Percentiles rank a stretch among this genome's conserved stretches.
Conservation (phyloP, 1,139 yeast genomes). For the Kurtzmaniella quercitrusa region DNA sequence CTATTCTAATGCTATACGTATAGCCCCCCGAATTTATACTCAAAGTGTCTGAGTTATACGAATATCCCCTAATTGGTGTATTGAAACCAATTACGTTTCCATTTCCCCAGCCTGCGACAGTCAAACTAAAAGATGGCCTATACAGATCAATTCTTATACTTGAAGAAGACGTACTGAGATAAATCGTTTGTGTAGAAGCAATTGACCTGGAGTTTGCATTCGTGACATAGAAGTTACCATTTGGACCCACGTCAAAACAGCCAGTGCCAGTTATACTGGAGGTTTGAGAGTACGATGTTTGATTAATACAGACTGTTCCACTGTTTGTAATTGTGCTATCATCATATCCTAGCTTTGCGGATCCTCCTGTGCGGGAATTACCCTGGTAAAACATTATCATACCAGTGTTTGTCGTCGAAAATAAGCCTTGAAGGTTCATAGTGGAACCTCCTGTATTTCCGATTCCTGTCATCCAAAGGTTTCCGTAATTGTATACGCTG, state of each 20-base stretch:
- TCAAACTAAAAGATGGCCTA: conserved; percentile 10
- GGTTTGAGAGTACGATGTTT: conserved; percentile 13
- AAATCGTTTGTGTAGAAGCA: conserved; percentile 10
- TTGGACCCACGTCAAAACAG: conserved; percentile 15
- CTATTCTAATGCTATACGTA: conserved; percentile 1
- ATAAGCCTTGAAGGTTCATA: conserved; percentile 10
- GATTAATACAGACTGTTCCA: conserved; percentile 16
- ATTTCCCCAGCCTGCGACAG: conserved; percentile 7
- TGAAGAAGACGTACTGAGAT: conserved; percentile 9
- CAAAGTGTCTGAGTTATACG: conserved; percentile 2
- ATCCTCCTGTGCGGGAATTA: conserved; percentile 6
- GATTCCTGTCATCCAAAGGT: conserved; percentile 12
- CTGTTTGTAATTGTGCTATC: conserved; percentile 5
- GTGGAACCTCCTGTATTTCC: conserved; percentile 13
- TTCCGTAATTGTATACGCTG: conserved; percentile 11
- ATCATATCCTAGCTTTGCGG: conserved; percentile 6
- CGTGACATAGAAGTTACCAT: conserved; percentile 12
- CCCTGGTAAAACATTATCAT: conserved; percentile 11
- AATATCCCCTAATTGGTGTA: background rate
- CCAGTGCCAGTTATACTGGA: conserved; percentile 14
- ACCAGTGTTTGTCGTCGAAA: conserved; percentile 11
- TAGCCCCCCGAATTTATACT: conserved; percentile 2
- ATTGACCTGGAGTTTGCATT: conserved; percentile 8
- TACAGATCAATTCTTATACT: conserved; percentile 10
- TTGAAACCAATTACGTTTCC: conserved; percentile 1